Evolutionary conservation across 305 asterid species (phyloP), one percentile per base, ranked within the genome.

Genomic region (Fraxinus sp.): DNA sequence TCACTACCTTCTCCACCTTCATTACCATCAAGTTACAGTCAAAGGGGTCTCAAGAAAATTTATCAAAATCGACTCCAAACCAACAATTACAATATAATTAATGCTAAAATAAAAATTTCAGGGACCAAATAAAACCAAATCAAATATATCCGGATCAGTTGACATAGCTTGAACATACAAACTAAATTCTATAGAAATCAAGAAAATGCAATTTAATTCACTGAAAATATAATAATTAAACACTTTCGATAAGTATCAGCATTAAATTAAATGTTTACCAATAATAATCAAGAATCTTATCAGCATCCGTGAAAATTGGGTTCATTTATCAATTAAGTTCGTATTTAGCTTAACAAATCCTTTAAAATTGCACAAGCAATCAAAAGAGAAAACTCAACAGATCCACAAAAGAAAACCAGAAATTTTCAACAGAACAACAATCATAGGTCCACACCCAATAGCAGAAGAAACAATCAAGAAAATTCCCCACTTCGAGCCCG

Each of bases 1-100:
- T 89, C 73, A 85, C 86, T 78, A 76, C 91, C 84, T 88, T 88
- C 83, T 73, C 88, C 87, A 93, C 90, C 97, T 93, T 84, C 88
- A 85, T 55, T 44, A 86, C 82, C 66, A 78, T 81, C 75, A 84
- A 41, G 22, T 55, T 26, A 85, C 70, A 85, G 66, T 79, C 41
- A 84, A 85, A 35, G 10, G n/a, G 14, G 73, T 55, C 10, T 20
- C 16, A 37, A 1, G 70, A 26, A 39, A 55, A 13, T 24, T 59
- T 59, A n/a, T n/a, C 10, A 11, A 59, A 59, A 20, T 59, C 2
- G 70, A 2, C 30, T 20, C 30, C 70, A 59, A 20, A 20, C n/a
- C 74, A 24, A 68, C 36, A 28, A 68, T 26, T 26, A 24, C 37
- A 68, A 68, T 3, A 28, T 68, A 36, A 10, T 13, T 26, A 11